Evolutionary conservation across 306 rosid species (phyloP).

Genomic region (Fragaria vesca): DNA sequence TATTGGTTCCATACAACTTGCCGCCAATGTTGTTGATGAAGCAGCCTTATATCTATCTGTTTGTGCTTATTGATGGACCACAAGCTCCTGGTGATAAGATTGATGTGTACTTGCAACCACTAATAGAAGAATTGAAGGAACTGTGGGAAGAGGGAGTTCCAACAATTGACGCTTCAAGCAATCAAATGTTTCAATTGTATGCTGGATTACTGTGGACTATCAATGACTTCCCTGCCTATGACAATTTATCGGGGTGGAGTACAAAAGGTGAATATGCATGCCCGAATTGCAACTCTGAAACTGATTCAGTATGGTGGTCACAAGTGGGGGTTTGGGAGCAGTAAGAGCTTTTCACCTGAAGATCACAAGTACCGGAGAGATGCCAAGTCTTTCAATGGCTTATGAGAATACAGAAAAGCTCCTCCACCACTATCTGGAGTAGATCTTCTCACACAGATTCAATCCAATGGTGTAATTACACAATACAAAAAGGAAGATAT

Average conservation of each 20-base stretch:
- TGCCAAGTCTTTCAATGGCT: not conserved
- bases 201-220: not conserved
- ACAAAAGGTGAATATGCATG: not conserved
- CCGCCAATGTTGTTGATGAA: not conserved
- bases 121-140: not conserved
- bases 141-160: not conserved
- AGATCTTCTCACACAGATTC: not conserved
- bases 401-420: not conserved
- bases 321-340: not conserved
- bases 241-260: not conserved
- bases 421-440: not conserved
- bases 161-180: not conserved
- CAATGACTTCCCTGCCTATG: not conserved
- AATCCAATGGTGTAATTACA: not conserved
- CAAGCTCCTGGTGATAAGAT: not conserved
- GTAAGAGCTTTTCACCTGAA: not conserved
- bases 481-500: not conserved
- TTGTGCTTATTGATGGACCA: not conserved
- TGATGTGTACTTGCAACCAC: not conserved
- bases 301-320: not conserved
- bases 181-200: not conserved
- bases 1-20: not conserved
- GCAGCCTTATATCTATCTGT: not conserved
- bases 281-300: not conserved
- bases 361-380: not conserved